These are phyloP conservation scores for Paecilomyces sp. DNA, from an alignment of 2,329 filamentous ascomycete genomes.

Conservation along the genomic window DNA sequence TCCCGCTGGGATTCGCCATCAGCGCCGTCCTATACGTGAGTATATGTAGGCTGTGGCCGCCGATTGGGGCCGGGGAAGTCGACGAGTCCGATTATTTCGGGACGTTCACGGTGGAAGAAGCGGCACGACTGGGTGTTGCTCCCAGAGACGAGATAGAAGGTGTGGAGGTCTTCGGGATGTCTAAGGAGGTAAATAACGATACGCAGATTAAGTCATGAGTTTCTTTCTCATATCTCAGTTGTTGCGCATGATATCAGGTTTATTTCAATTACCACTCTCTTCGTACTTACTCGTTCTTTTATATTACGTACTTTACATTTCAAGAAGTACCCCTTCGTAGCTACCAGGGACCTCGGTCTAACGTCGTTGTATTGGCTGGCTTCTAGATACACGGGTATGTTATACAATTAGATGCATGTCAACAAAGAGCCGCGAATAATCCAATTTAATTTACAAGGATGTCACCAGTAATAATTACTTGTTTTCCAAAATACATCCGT, in stretches of 20 bases:
- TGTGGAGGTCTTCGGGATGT: not conserved
- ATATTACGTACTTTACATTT: no score
- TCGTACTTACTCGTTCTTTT: no score
- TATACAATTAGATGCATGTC: no score
- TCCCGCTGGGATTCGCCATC: slow-evolving; percentile 33
- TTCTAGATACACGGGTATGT: no score
- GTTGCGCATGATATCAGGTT: not conserved
- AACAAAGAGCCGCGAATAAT: no score
- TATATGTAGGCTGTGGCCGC: slow-evolving; percentile 24
- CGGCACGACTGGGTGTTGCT: slow-evolving; percentile 7
- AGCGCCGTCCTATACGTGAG: slow-evolving; percentile 27
- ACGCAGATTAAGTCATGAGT: not conserved
- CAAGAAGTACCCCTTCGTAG: no score
- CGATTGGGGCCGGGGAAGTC: slow-evolving; percentile 14
- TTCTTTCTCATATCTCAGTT: not conserved
- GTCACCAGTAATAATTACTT: no score
- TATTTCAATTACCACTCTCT: not conserved
- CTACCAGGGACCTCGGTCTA: no score
- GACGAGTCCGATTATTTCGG: slow-evolving; percentile 10
- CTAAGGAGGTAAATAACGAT: not conserved
- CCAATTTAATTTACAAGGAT: no score
- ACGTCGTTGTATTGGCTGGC: no score
- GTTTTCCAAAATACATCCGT: no score
- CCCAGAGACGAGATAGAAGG: slow-evolving; percentile 6
- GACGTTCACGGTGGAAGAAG: slow-evolving; percentile 9